phyloP scores from a whole-genome alignment of 768 basidiomycete species.

The Leccinellum rugosiceps region DNA sequence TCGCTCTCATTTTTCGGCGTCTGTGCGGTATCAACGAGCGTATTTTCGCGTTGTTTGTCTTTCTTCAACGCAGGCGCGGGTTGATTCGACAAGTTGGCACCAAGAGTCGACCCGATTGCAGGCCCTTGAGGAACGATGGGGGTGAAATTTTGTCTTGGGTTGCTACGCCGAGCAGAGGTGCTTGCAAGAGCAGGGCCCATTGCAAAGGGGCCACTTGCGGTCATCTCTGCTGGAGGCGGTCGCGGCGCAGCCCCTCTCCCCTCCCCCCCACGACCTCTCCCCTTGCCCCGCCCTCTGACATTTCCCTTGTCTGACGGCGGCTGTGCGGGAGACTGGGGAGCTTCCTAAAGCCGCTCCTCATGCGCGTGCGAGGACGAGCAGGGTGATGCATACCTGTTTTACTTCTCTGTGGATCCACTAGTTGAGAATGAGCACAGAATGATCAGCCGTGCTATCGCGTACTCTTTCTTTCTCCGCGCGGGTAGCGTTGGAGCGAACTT shows the following conservation, averaged over 20 bases:
- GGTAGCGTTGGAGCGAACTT: constrained; percentile 80
- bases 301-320: constrained; percentile 39
- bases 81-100: constrained; percentile 48
- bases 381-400: constrained; percentile 50
- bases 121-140: constrained; percentile 44
- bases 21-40: constrained; percentile 21
- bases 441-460: constrained; percentile 33
- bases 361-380: background rate
- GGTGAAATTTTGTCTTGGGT: constrained; percentile 55
- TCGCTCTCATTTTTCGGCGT: constrained; percentile 42
- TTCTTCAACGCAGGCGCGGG: constrained; percentile 50
- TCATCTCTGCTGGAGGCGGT: constrained; percentile 65
- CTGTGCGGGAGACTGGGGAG: constrained; percentile 28
- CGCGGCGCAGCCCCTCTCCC: constrained; percentile 43
- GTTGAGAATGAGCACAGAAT: constrained; percentile 6
- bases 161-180: constrained; percentile 44
- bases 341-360: constrained; percentile 42
- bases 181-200: constrained; percentile 78
- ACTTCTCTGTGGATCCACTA: constrained; percentile 47
- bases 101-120: constrained; percentile 36
- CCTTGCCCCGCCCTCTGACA: constrained; percentile 47
- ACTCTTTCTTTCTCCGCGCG: constrained; percentile 77
- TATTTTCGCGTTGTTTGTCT: constrained; percentile 34
- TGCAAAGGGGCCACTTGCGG: constrained; percentile 82
- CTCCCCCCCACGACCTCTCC: constrained; percentile 52